Conservation (phyloP, 129 eudicot genomes). For the Pittosporum tobira region DNA sequence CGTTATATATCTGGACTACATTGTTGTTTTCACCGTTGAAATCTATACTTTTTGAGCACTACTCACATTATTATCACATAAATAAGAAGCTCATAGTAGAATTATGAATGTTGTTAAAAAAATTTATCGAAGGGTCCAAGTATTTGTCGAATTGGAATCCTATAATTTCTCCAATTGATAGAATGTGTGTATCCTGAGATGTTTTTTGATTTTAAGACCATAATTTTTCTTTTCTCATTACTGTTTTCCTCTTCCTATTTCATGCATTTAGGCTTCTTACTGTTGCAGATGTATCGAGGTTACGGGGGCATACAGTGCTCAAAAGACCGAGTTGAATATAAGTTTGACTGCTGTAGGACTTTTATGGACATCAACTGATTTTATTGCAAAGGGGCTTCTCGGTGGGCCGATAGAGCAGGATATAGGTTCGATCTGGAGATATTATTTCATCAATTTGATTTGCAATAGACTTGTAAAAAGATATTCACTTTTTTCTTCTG, state of each 20-base stretch:
- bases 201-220: neutral
- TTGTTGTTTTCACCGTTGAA: neutral
- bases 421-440: constrained; percentile 29
- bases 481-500: neutral
- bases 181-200: neutral
- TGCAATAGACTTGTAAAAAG: neutral
- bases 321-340: constrained; percentile 83
- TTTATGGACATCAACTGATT: constrained; percentile 93
- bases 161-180: too few species aligned
- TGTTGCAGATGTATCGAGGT: constrained; percentile 86
- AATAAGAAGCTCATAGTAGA: too few species aligned
- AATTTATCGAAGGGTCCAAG: too few species aligned
- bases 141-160: too few species aligned
- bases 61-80: too few species aligned
- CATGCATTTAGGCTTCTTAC: neutral
- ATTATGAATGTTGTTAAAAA: too few species aligned
- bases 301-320: constrained; percentile 92
- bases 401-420: constrained; percentile 34
- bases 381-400: constrained; percentile 61
- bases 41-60: too few species aligned
- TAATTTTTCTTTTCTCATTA: neutral
- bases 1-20: neutral
- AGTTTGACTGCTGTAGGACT: constrained; percentile 96
- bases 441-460: neutral
- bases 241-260: neutral